Percentiles rank a stretch among this genome's conserved stretches.
Conservation (phyloP, 1,139 yeast genomes). For the Sugiyamaella japonica region DNA sequence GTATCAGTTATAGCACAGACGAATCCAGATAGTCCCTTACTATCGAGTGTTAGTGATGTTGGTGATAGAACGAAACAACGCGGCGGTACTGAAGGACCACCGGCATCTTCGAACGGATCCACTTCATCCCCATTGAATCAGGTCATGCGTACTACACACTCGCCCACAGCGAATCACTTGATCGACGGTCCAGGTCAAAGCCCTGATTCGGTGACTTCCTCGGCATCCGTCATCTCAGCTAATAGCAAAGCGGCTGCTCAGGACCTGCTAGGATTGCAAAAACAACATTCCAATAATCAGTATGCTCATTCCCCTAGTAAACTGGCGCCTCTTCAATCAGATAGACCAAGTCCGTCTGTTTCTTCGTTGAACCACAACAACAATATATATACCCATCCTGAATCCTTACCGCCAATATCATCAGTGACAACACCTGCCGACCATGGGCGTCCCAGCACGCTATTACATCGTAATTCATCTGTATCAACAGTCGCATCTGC, state of each 20-base stretch:
- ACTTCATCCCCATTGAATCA: slow-evolving; percentile 1
- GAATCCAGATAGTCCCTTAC: slow-evolving; percentile 25
- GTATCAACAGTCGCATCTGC: slow-evolving; percentile 11
- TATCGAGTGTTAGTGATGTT: neutral
- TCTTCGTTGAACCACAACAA: neutral
- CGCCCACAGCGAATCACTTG: slow-evolving; percentile 2
- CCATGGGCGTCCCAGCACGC: neutral
- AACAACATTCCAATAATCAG: slow-evolving; percentile 1
- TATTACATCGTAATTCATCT: slow-evolving; percentile 9
- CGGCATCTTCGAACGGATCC: neutral
- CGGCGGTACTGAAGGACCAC: neutral
- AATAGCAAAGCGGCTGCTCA: slow-evolving; percentile 13
- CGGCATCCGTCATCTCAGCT: slow-evolving; percentile 6
- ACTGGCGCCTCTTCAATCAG: slow-evolving; percentile 9
- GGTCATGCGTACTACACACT: neutral
- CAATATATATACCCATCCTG: slow-evolving; percentile 6
- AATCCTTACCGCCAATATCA: slow-evolving; percentile 12
- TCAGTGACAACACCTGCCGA: slow-evolving; percentile 11
- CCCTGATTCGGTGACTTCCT: slow-evolving; percentile 9
- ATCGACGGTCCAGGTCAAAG: slow-evolving; percentile 6
- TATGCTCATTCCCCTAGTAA: slow-evolving; percentile 6
- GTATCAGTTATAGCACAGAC: slow-evolving; percentile 31
- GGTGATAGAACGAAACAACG: neutral
- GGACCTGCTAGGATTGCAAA: slow-evolving; percentile 12
- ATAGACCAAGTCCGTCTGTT: slow-evolving; percentile 1